Conservation (phyloP, 2,329 filamentous ascomycete genomes). For the Aspergillus bombycis region DNA sequence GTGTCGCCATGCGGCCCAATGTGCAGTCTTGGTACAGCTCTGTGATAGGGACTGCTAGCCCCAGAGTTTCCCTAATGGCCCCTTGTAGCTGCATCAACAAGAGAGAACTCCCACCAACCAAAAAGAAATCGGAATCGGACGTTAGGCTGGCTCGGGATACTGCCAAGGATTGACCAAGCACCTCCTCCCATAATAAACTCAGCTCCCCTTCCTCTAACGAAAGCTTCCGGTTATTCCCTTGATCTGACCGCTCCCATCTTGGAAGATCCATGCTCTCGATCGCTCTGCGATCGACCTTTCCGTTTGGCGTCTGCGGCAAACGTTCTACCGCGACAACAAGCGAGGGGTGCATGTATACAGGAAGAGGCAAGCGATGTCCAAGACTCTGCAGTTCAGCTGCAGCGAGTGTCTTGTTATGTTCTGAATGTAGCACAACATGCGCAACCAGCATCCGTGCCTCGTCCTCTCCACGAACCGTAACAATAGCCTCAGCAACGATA, state of each 20-base stretch:
- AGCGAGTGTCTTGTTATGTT: no score
- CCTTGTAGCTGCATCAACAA: slow-evolving; percentile 34
- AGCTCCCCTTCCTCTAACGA: slow-evolving; percentile 19
- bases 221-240: slow-evolving; percentile 7
- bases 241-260: background rate
- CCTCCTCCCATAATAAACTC: slow-evolving; percentile 24
- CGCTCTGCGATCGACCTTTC: slow-evolving; percentile 30
- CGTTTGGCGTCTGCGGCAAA: slow-evolving; percentile 30
- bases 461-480: background rate
- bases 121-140: slow-evolving; percentile 35
- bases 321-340: slow-evolving; percentile 22
- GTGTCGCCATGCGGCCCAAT: slow-evolving; percentile 5
- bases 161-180: slow-evolving; percentile 11
- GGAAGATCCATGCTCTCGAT: slow-evolving; percentile 26
- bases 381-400: no score
- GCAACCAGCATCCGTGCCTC: no score
- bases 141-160: background rate
- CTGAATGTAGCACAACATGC: no score
- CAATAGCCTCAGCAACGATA: background rate
- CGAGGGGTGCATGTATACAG: slow-evolving; percentile 39
- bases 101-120: slow-evolving; percentile 41
- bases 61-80: slow-evolving; percentile 26
- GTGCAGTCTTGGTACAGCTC: slow-evolving; percentile 9
- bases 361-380: slow-evolving; percentile 22
- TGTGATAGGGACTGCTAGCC: slow-evolving; percentile 3